Evolutionary conservation across 441 rosid species (phyloP), one percentile per base, ranked within the genome.

Genomic region (Gossypium davidsonii): DNA sequence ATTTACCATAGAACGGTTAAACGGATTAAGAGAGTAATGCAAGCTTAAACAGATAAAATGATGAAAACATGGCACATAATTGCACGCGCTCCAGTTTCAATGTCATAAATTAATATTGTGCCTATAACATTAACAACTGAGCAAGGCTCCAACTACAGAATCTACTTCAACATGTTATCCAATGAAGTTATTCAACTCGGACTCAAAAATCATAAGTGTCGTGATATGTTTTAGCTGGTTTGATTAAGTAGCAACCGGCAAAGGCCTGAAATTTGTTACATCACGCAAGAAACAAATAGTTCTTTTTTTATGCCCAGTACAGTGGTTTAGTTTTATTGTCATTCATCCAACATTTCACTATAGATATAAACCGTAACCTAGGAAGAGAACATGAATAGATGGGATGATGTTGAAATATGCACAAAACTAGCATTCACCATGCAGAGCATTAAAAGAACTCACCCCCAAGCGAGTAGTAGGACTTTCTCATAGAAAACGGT

Each of bases 391-490:
- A 17, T 31, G 60, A 56, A 64, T 25, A 51, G 21, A 25, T 15
- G 12, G 63, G 31, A 71, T 26, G 20, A 62, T 6, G 44, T 25
- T 49, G 61, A 28, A 44, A 56, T 23, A 2, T 17, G 46, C 6
- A 55, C 64, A 62, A 34, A 10, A 34, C 12, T 12, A 23, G 56
- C 39, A 42, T 46, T 71, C 48, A 25, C 68, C 15, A 10, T 49
- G 25, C 28, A 74, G 59, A 51, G 62, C 25, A 48, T 37, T 51
- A 18, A 21, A 31, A 68, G 67, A 73, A 85, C 97, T 89, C 73
- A 94, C 97, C 98, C 96, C 97, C 97, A 94, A 21, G 98, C 91
- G 72, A 94, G 93, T 71, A 94, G 88, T 65, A 94, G 92, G 77
- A 94, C 92, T 83, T 90, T 94, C 92, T 94, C 98, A 74, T 88